Evolutionary conservation across 192 early-diverging fungal species (phyloP).

Genomic region (Mycoemilia scoparia): DNA sequence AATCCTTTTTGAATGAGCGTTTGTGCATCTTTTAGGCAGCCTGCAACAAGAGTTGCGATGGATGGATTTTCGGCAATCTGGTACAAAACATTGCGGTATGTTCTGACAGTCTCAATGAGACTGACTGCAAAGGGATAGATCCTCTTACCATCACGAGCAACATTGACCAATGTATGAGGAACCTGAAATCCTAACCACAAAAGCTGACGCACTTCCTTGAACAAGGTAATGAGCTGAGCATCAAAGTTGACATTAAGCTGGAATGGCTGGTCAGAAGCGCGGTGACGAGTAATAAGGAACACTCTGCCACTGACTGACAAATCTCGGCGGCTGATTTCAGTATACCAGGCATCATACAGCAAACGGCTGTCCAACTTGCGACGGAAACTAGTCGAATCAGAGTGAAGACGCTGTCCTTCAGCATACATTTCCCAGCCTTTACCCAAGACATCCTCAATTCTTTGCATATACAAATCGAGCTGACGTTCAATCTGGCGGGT

Average conservation of each 20-base stretch:
- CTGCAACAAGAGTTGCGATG: constrained; percentile 66
- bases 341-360: constrained; percentile 83
- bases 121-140: constrained; percentile 98
- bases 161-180: constrained; percentile 71
- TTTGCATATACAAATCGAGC: constrained; percentile 84
- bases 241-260: constrained; percentile 91
- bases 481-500: constrained; percentile 94
- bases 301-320: constrained; percentile 71
- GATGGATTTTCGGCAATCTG: constrained; percentile 58
- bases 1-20: constrained; percentile 54
- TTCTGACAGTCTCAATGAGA: constrained; percentile 85
- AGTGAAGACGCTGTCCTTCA: constrained; percentile 85
- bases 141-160: constrained; percentile 87
- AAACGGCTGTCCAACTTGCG: constrained; percentile 85
- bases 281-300: constrained; percentile 70
- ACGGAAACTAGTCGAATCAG: constrained; percentile 72
- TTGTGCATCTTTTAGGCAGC: constrained; percentile 92
- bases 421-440: constrained; percentile 93
- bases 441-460: constrained; percentile 95
- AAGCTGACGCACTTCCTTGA: constrained; percentile 97
- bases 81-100: constrained; percentile 71
- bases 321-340: constrained; percentile 65
- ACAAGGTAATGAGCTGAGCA: constrained; percentile 79
- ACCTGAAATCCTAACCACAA: constrained; percentile 91
- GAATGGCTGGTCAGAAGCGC: constrained; percentile 48